Evolutionary conservation across 2,329 filamentous ascomycete genomes (phyloP), one percentile per base, ranked within the genome.

Genomic region (Colletotrichum chrysophilum): DNA sequence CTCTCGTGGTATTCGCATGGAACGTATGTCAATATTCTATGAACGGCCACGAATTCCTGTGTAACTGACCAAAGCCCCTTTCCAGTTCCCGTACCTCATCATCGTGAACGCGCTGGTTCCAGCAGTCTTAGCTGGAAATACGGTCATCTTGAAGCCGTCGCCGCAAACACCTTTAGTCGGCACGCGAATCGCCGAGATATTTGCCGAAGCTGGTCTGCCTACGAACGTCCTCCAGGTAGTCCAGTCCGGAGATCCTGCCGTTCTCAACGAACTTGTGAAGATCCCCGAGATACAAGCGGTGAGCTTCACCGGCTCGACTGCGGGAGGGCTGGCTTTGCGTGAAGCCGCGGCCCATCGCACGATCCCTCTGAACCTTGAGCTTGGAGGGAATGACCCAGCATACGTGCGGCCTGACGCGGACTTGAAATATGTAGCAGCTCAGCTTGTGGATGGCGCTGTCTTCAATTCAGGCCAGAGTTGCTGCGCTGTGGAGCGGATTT

Each of bases 81-180:
- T 3, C 14, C 36, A 38, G 84, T 56, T 56, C 14, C 52, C 52
- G 83, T 94, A 94, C 82, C 86, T 94, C 61, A 94, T 93, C 77
- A 89, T 94, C n/a, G 88, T 94, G 80, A 94, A 95, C 84, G 93
- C 92, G 26, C 85, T 95, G 67, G 88, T 94, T 66, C 93, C 93
- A 5, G 58, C 58, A 12, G 26, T 70, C 18, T n/a, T 70, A 3
- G 68, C 92, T 28, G 93, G 93, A 32, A 94, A 94, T 81, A 89
- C 91, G 21, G 91, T 95, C 67, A 93, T 95, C 71, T 84, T 95
- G 43, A 94, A 94, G 82, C 92, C 93, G 36, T 93, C 91, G 5
- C 93, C 21, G 92, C 52, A 94, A 28, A 65, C 58, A 3, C 93
- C 93, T 6, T 94, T 93, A 0, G 90, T 93, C 72, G 92, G 89